phyloP scores from a whole-genome alignment of 1,284 basidiomycete genomes.

The Sanguinoderma infundibulare region DNA sequence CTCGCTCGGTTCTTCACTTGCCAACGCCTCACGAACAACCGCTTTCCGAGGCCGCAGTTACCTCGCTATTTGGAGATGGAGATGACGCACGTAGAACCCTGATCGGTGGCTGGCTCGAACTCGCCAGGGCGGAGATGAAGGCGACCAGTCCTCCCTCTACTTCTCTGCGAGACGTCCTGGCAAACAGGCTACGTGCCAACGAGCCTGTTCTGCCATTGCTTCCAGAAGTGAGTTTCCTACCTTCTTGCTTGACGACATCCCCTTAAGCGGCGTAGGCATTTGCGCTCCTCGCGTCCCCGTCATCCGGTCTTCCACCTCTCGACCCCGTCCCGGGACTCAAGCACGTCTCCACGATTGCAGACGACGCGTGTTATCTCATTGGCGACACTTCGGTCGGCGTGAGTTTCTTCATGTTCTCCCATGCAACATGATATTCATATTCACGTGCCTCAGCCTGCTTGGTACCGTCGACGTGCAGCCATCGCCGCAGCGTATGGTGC shows the following conservation, averaged over 20 bases:
- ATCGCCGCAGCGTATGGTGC: slow-evolving; percentile 68
- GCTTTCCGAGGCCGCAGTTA: slow-evolving; percentile 70
- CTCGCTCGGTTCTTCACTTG: slow-evolving; percentile 61
- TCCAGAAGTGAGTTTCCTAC: slow-evolving; percentile 56
- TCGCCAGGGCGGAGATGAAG: slow-evolving; percentile 61
- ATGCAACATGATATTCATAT: neutral
- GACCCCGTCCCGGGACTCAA: slow-evolving; percentile 61
- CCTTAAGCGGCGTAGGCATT: slow-evolving; percentile 52
- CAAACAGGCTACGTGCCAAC: slow-evolving; percentile 61
- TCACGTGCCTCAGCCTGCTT: slow-evolving; percentile 51
- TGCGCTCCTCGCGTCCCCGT: slow-evolving; percentile 60
- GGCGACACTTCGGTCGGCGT: slow-evolving; percentile 61
- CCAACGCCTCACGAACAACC: slow-evolving; percentile 57
- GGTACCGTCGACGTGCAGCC: slow-evolving; percentile 69
- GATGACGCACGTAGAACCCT: slow-evolving; percentile 65
- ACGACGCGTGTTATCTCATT: slow-evolving; percentile 64
- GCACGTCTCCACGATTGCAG: slow-evolving; percentile 65
- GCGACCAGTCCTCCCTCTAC: slow-evolving; percentile 18
- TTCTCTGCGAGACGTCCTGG: slow-evolving; percentile 53
- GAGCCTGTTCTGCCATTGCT: slow-evolving; percentile 63
- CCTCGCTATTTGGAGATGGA: slow-evolving; percentile 73
- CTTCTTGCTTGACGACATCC: too few relatives aligned
- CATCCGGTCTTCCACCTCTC: slow-evolving; percentile 50
- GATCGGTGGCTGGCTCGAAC: slow-evolving; percentile 72
- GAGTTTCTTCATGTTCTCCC: slow-evolving; percentile 24